A percentile compares a stretch with the other conserved stretches of the same genome.
phyloP scores from a whole-genome alignment of 2,329 filamentous ascomycete genomes.

The Hypoxylon sp. region DNA sequence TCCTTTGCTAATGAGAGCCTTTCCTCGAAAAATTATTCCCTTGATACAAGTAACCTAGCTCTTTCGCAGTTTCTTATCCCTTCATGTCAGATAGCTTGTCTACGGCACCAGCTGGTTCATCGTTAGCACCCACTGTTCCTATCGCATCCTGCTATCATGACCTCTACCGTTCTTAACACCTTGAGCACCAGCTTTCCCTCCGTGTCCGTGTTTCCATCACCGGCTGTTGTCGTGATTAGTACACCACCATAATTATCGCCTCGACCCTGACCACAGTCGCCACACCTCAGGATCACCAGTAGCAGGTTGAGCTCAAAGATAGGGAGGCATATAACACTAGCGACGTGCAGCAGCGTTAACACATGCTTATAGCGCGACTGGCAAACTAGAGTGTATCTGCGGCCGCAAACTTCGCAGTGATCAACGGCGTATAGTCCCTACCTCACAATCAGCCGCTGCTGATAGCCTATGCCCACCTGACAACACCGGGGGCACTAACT shows the following conservation, averaged over 20 bases:
- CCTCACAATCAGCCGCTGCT: neutral
- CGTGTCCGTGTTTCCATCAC: no score
- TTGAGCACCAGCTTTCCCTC: no score
- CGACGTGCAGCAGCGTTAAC: neutral
- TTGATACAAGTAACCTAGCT: no score
- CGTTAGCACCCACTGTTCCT: no score
- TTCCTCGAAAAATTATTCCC: no score
- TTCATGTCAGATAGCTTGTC: no score
- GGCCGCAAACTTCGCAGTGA: neutral
- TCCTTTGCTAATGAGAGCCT: no score
- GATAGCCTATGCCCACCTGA: neutral
- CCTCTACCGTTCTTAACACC: no score
- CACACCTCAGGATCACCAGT: constrained; percentile 14
- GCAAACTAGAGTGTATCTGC: neutral
- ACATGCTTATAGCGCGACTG: neutral
- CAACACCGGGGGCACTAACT: neutral
- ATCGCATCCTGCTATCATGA: no score
- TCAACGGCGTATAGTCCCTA: constrained; percentile 7
- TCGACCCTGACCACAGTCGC: constrained; percentile 3
- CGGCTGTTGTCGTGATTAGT: neutral
- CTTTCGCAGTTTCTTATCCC: no score
- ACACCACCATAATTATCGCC: neutral
- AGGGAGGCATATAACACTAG: constrained; percentile 2
- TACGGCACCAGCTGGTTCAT: no score
- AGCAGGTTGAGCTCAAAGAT: neutral